These are phyloP conservation scores for Dactylis glomerata DNA, from an alignment of 176 grass and related monocot species.

Conservation along the genomic window DNA sequence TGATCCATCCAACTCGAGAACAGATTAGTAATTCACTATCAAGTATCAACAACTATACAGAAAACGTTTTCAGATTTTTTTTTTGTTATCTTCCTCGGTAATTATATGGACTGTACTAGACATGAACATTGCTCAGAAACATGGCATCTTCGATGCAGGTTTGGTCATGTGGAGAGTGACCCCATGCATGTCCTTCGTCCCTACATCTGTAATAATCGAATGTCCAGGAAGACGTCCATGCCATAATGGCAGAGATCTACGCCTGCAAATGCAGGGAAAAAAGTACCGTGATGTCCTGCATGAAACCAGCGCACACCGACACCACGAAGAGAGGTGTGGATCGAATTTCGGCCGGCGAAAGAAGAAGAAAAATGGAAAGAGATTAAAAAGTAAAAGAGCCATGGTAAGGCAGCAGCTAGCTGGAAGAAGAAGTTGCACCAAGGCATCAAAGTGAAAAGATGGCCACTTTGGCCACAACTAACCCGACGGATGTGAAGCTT, in stretches of 20 bases:
- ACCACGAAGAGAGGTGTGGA: background rate
- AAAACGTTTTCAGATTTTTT: background rate
- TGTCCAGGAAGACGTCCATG: background rate
- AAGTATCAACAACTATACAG: background rate
- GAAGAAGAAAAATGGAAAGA: background rate
- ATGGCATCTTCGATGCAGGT: background rate
- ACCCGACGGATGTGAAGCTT: background rate
- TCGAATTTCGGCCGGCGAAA: background rate
- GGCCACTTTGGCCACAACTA: background rate
- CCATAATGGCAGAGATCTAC: background rate
- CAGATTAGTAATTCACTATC: background rate
- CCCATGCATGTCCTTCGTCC: background rate
- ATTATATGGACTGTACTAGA: background rate
- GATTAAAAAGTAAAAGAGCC: conserved; percentile 35
- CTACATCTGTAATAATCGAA: conserved; percentile 6
- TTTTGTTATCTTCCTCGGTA: background rate
- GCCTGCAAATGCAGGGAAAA: background rate
- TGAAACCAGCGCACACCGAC: background rate
- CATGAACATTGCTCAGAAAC: conserved; percentile 1
- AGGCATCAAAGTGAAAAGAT: conserved; percentile 32
- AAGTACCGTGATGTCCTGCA: conserved; percentile 9
- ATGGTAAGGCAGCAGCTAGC: background rate
- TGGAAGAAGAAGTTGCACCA: conserved; percentile 19
- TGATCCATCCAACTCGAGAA: background rate
- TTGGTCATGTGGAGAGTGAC: conserved; percentile 12